Conservation (phyloP, 164 flowering plant genomes). For the Magnolia sinica region DNA sequence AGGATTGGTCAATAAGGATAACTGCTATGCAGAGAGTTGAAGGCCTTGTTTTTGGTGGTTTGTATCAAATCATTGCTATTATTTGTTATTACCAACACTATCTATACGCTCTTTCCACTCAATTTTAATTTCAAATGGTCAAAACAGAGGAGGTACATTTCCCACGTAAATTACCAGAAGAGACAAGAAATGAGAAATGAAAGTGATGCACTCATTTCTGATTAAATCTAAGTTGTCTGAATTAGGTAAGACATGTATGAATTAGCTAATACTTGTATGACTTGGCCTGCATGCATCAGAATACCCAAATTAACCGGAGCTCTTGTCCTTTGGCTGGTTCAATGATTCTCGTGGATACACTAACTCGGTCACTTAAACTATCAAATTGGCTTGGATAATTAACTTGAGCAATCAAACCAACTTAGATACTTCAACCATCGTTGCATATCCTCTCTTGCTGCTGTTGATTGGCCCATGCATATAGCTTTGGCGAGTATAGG, state of each 20-base stretch:
- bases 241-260: neutral
- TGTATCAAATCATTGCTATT: neutral
- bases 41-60: conserved; percentile 90
- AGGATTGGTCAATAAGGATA: conserved; percentile 94
- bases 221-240: neutral
- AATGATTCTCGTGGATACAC: neutral
- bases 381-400: neutral
- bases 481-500: neutral
- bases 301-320: neutral
- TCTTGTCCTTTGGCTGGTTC: no score
- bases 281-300: neutral
- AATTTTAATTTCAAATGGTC: neutral
- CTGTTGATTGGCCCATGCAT: neutral
- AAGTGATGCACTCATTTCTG: neutral
- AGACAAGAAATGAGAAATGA: neutral
- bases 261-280: neutral
- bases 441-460: neutral
- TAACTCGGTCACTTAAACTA: neutral
- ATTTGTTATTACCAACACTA: neutral
- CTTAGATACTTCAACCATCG: neutral
- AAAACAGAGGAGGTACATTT: neutral
- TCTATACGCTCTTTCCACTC: neutral
- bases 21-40: conserved; percentile 96
- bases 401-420: neutral
- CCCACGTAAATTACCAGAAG: neutral